Conservation (phyloP, 1,284 basidiomycete species). For the Tilletia setariae region DNA sequence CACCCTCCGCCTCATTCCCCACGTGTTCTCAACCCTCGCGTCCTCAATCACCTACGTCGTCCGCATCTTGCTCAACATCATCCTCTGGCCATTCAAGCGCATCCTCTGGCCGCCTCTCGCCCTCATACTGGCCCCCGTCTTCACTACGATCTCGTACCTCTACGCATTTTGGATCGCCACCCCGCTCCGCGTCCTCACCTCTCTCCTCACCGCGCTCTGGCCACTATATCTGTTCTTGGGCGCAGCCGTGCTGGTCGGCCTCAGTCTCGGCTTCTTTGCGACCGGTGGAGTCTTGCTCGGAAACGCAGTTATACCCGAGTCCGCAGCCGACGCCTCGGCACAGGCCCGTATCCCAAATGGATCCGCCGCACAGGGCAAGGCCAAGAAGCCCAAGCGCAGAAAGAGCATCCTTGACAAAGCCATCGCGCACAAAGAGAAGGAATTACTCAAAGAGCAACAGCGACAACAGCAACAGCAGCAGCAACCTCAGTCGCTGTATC, state of each 20-base stretch:
- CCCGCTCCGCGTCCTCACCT: neutral
- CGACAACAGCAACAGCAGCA: constrained; percentile 4
- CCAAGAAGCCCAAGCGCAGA: neutral
- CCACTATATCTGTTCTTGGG: constrained; percentile 11
- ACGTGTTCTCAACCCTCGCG: neutral
- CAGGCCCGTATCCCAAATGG: neutral
- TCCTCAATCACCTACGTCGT: neutral
- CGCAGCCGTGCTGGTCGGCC: neutral
- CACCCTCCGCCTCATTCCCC: neutral
- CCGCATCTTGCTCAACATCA: neutral
- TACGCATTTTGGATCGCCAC: constrained; percentile 8
- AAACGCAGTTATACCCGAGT: constrained; percentile 4
- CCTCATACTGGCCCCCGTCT: constrained; percentile 9
- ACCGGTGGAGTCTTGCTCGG: neutral
- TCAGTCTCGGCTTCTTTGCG: constrained; percentile 3
- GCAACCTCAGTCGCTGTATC: neutral
- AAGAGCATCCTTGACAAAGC: constrained; percentile 14
- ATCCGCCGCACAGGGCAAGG: neutral
- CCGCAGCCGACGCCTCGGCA: neutral
- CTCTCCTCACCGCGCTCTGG: neutral
- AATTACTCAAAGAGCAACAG: neutral
- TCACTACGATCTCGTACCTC: neutral
- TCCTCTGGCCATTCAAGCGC: constrained; percentile 2
- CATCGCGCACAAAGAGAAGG: constrained; percentile 5
- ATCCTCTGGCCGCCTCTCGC: constrained; percentile 1